These are phyloP conservation scores for Adansonia grandidieri DNA, from an alignment of 441 rosid species.

Conservation along the genomic window DNA sequence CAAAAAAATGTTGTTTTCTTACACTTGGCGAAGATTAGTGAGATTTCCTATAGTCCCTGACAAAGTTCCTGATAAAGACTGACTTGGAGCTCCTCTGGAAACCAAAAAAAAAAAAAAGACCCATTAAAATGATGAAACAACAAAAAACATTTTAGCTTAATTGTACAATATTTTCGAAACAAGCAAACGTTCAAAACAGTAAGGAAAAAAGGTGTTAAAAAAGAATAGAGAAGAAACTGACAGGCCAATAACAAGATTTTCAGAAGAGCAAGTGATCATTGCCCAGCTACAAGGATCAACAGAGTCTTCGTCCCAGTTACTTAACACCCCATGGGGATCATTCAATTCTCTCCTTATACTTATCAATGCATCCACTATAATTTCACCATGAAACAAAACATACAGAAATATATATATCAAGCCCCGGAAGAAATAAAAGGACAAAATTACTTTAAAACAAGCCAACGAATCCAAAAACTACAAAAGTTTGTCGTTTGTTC, in stretches of 20 bases:
- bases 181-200: not conserved
- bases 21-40: constrained; percentile 90
- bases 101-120: not conserved
- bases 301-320: constrained; percentile 90
- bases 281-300: constrained; percentile 99
- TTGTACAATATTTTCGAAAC: not conserved
- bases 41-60: constrained; percentile 70
- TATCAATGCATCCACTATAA: constrained; percentile 80
- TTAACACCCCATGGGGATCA: constrained; percentile 81
- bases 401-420: not conserved
- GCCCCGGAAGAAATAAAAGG: not conserved
- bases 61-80: constrained; percentile 81
- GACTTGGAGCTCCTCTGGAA: constrained; percentile 86
- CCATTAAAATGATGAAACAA: constrained; percentile 2
- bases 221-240: constrained; percentile 35
- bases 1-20: constrained; percentile 31
- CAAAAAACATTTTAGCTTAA: constrained; percentile 8
- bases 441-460: not conserved
- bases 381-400: not conserved
- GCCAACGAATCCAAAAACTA: not conserved
- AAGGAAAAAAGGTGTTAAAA: not conserved
- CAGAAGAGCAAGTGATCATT: constrained; percentile 81
- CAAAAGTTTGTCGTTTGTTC: not conserved
- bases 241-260: constrained; percentile 80
- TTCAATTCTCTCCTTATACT: constrained; percentile 53